Evolutionary conservation across 345 rosid genomes (phyloP).

Genomic region (Citrus mangshanensis): DNA sequence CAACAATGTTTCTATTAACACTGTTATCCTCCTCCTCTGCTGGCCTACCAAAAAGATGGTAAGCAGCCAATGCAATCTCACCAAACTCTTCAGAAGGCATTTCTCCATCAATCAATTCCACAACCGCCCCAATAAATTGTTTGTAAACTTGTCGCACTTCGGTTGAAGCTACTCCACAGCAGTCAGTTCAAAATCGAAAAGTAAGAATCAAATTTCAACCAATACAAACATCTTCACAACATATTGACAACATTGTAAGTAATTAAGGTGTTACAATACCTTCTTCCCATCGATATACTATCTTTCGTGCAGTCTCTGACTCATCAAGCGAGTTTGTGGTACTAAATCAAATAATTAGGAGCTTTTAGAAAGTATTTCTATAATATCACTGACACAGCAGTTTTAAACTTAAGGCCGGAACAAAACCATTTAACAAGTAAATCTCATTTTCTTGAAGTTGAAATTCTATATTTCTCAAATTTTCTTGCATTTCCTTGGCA

Average conservation of each 20-base stretch:
- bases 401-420: neutral
- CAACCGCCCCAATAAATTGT: constrained; percentile 70
- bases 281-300: constrained; percentile 84
- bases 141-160: constrained; percentile 83
- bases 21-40: constrained; percentile 51
- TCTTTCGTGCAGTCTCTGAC: constrained; percentile 76
- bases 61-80: constrained; percentile 62
- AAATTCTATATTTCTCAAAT: neutral
- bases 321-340: constrained; percentile 47
- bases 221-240: neutral
- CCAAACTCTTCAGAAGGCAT: constrained; percentile 76
- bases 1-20: constrained; percentile 27
- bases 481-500: constrained; percentile 6
- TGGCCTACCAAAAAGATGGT: constrained; percentile 44
- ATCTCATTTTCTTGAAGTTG: neutral
- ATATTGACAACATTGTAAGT: neutral
- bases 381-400: neutral
- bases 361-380: neutral
- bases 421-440: neutral
- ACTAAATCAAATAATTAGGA: constrained; percentile 25
- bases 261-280: constrained; percentile 36
- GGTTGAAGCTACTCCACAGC: constrained; percentile 54
- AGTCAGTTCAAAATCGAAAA: constrained; percentile 10
- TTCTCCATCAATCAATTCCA: constrained; percentile 74
- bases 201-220: constrained; percentile 4